Evolutionary conservation across 768 basidiomycete species (phyloP), one percentile per base, ranked within the genome.

Genomic region (Rickenella mellea): DNA sequence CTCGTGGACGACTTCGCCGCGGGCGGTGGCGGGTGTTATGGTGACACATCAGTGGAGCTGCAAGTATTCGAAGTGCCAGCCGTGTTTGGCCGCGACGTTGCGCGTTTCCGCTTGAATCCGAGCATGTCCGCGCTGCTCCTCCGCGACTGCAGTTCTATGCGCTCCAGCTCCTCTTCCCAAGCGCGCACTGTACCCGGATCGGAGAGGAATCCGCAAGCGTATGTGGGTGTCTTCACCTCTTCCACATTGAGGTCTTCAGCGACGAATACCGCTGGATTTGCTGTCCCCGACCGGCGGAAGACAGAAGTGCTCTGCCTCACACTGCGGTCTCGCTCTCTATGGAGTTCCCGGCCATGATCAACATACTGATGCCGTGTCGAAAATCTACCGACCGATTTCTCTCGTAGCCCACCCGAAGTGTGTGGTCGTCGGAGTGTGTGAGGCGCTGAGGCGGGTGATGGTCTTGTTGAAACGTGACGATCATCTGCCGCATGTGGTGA

Each of bases 161-260:
- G 69, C 46, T 69, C 76, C 33, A 86, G 68, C 65, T 87, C 83
- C 56, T 75, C 77, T 59, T 88, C 86, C 85, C 86, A 89, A 49
- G 79, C 85, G 30, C 55, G 55, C 55, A 76, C 64, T 31, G 51
- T 42, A 45, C 62, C 51, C 44, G 60, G 51, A 33, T 59, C 51
- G 55, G 49, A 50, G 31, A 59, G 59, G 47, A 29, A 43, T 40
- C 29, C 55, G 52, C 43, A 57, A 59, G 27, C 61, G 61, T 53
- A 59, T 31, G 52, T 57, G 40, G 59, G 60, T 39, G 63, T 57
- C 48, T 58, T 62, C 48, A 55, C 37, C 29, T 25, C 38, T 14
- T 29, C 28, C 7, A 40, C 27, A 15, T 14, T 30, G 27, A 20
- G 20, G 22, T n/a, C 31, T 20, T 15, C 31, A 22, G 15, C 27